A percentile compares a stretch with the other conserved stretches of the same genome.
Evolutionary conservation across 78 protist genomes (phyloP).

Genomic region (Trichosphaerium sp.): DNA sequence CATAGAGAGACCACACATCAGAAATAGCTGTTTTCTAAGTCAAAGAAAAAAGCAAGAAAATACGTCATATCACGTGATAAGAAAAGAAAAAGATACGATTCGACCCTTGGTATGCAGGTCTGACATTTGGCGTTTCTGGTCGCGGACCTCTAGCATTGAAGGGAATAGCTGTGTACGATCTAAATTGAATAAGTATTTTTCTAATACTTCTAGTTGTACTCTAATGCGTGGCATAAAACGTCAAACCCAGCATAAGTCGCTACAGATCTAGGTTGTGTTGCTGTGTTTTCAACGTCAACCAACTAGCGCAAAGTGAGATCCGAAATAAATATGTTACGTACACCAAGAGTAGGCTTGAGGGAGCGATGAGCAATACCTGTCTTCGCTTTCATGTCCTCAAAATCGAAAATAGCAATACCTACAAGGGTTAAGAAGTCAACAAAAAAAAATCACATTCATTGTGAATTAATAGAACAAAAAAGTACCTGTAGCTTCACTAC

Average conservation of each 20-base stretch:
- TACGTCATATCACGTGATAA: too few relatives aligned
- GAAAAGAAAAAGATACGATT: slow-evolving; percentile 38
- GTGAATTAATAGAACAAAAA: too few relatives aligned
- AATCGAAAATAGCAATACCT: slow-evolving; percentile 45
- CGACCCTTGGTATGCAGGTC: slow-evolving; percentile 59
- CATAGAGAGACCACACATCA: slow-evolving; percentile 20
- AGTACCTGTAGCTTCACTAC: slow-evolving; percentile 52
- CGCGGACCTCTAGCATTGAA: slow-evolving; percentile 15
- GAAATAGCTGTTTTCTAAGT: neutral
- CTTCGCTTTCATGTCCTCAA: slow-evolving; percentile 9
- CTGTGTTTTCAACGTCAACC: slow-evolving; percentile 35
- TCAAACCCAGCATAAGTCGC: slow-evolving; percentile 45
- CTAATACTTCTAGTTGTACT: neutral
- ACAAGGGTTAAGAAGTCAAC: too few relatives aligned
- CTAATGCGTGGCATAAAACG: slow-evolving; percentile 46
- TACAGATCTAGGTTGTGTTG: slow-evolving; percentile 24
- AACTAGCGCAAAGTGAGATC: slow-evolving; percentile 14
- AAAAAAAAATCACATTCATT: too few relatives aligned
- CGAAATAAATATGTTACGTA: neutral
- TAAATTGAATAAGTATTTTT: slow-evolving; percentile 5
- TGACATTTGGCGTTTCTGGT: slow-evolving; percentile 9
- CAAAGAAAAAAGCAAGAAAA: neutral
- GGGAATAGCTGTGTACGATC: slow-evolving; percentile 51
- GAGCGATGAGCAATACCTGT: slow-evolving; percentile 53
- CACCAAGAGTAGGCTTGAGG: slow-evolving; percentile 31